Evolutionary conservation across 805 yeast genomes (phyloP), one percentile per base, ranked within the genome.

Genomic region (Saturnispora besseyi): DNA sequence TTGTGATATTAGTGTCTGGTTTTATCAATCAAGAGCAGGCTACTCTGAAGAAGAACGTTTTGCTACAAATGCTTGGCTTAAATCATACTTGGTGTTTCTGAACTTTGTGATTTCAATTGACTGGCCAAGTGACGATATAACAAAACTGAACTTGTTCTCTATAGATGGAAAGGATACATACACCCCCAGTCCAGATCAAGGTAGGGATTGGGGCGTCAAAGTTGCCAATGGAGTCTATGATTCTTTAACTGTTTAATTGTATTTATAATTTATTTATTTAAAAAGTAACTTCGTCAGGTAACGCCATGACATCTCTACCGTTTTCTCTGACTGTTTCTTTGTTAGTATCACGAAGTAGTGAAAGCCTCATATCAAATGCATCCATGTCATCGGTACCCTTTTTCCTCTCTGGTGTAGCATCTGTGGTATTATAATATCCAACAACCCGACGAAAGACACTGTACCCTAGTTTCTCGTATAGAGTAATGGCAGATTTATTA

Each of bases 391-490:
- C 96, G 55, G 79, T 68, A 9, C 72, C 62, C 29, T 69, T 68
- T 32, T 71, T 76, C 32, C 76, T 64, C 22, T 64, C 61, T 29
- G 55, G 50, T n/a, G 40, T 28, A 36, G 42, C 18, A 15, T 43
- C 31, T 4, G 44, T 51, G 2, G 46, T 45, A 11, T 89, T 87
- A 63, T 93, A 93, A 62, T 93, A 93, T 0, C 91, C 91, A 11
- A 88, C 79, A 4, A 93, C 98, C 47, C 99, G 68, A 64, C 99
- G 69, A 62, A 74, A 93, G 0, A 89, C 87, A 9, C 81, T 73
- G 61, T 90, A 93, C 0, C 96, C 98, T 49, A 93, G 64, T 57
- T 85, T 84, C 61, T 87, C 91, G 63, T 93, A 93, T 59, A 93
- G 68, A 45, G 78, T 81, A 1, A 88, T 77, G 0, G 96, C 99